Evolutionary conservation across 495 filamentous ascomycete species (phyloP).

Genomic region (Talaromyces ruber): DNA sequence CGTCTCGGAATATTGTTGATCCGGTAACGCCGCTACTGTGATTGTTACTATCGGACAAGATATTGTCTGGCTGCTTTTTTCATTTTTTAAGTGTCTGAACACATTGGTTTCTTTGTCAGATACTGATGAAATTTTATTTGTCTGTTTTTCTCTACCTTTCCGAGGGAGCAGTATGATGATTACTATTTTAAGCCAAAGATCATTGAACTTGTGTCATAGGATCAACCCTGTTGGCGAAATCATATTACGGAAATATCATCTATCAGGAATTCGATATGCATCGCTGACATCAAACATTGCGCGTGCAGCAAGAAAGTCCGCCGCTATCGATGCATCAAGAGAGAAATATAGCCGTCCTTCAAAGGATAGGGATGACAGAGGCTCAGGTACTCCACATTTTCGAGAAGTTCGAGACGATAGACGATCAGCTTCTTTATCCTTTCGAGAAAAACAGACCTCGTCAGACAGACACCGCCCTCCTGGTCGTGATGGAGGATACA

Average conservation of each 20-base stretch:
- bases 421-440: not conserved
- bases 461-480: not conserved
- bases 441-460: not conserved
- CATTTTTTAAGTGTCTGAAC: not conserved
- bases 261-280: constrained; percentile 23
- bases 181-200: not conserved
- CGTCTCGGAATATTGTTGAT: not conserved
- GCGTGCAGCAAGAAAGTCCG: constrained; percentile 39
- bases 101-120: not conserved
- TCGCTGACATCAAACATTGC: constrained; percentile 50
- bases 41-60: not conserved
- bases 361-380: not conserved
- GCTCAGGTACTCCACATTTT: not conserved
- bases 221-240: not conserved
- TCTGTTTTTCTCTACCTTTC: not conserved
- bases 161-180: not conserved
- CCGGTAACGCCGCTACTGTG: not conserved
- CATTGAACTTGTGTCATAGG: not conserved
- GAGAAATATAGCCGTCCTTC: constrained; percentile 6
- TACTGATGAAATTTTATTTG: not conserved
- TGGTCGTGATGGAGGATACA: not conserved
- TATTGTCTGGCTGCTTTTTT: not conserved
- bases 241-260: not conserved
- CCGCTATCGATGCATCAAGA: constrained; percentile 9
- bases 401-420: not conserved